Base-by-base conservation (phyloP, 371 early-diverging fungal species). In the Apophysomyces variabilis region DNA sequence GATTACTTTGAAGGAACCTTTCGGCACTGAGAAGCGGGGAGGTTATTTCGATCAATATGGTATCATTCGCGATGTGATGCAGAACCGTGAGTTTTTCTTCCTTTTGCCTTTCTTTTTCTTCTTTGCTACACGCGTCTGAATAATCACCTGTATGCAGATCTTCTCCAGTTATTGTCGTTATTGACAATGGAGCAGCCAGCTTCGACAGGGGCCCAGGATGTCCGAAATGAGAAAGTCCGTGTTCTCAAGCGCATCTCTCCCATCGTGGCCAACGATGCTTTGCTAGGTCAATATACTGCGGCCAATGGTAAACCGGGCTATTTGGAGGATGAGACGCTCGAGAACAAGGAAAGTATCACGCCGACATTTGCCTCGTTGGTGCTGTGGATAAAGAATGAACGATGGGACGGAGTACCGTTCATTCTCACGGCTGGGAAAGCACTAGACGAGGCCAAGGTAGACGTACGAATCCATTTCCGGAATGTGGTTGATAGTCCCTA, bases 1-100 rank as follows among this genome's bases (percentile, higher is more conserved):
- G 74, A 96, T 97, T 74, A 95, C 95, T 0, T 95, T 99, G 74
- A 99, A 99, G 71, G 99, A 99, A 75, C 88, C 88, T 57, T 90
- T 99, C 79, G 99, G 99, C 16, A 97, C 96, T 9, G 95, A 98
- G 74, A 99, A 99, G 44, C 93, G 99, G 38, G 98, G 99, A 44
- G 96, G 97, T 1, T 99, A 99, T 85, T 99, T 99, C 89, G 98
- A 99, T 76, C 94, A 97, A 77, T 96, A 93, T 77, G 99, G 99
- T 38, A 97, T 99, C 60, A 96, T 99, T 68, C 95, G 99, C 65
- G 99, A 99, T 75, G 99, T 99, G 21, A 96, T 99, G 91, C 99
- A 99, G 84, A 99, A 99, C 85, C 93, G 89, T 87, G 83, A 71
- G 84, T 70, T 12, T 13, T 38, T 11, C 9, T 44, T 9, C 37